Evolutionary conservation across 2,329 filamentous ascomycete genomes (phyloP), one percentile per base, ranked within the genome.

Genomic region (Talaromyces funiculosus): DNA sequence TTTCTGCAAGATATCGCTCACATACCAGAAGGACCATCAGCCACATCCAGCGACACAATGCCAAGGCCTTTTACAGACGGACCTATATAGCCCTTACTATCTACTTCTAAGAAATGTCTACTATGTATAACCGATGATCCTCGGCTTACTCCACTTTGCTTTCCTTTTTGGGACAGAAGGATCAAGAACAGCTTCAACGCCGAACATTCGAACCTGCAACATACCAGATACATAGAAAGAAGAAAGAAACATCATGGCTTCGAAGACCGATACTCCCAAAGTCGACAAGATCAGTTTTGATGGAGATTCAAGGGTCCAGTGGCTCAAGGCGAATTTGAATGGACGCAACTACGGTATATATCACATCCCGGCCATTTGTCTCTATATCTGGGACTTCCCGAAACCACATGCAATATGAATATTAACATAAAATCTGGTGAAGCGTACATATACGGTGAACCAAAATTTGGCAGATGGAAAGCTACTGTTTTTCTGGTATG

Each of bases 221-320:
- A 24, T 16, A 22, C 20, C 42, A 20, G 4, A n/a, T 1, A 16
- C 29, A 53, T 24, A 9, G 20, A 12, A 54, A 26, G n/a, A 20
- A 2, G 9, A 47, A 31, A 18, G 4, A 37, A 45, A 45, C 14
- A n/a, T n/a, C n/a, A 62, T 62, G 60, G 26, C 56, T 16, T 56
- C 60, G 5, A 51, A 37, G 29, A 9, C 18, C 14, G 31, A 53
- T 12, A n/a, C n/a, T 26, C 29, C 35, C 2, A 20, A 31, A 18
- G 72, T 81, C 43, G 83, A 88, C 70, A 89, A 88, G 71, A 83
- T 93, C 64, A 73, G 75, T 55, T 79, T 80, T 20, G 82, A 81
- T 42, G 81, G 83, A 63, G 90, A 93, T 77, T 69, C 85, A 35
- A 83, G 90, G 64, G 81, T 91, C 67, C 78, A 85, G 68, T 82